These are phyloP conservation scores for Triadica sebifera DNA, from an alignment of 345 rosid species.

Conservation along the genomic window DNA sequence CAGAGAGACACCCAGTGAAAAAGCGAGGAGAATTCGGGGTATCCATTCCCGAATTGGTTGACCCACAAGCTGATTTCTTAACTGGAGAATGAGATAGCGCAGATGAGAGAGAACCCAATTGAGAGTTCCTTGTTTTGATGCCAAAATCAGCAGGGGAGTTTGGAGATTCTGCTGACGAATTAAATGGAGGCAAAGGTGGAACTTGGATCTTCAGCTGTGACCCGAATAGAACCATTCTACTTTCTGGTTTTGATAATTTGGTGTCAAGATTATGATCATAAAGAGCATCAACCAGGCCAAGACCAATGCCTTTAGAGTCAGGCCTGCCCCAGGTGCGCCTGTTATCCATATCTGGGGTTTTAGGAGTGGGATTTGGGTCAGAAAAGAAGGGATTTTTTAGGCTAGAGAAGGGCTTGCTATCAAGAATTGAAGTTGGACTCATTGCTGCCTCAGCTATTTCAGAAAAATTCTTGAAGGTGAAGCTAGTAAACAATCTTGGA, in stretches of 20 bases:
- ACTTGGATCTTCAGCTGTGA: slow-evolving; percentile 79
- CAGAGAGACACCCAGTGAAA: slow-evolving; percentile 47
- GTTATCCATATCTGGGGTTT: slow-evolving; percentile 40
- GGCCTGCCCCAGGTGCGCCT: slow-evolving; percentile 41
- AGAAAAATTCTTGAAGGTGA: slow-evolving; percentile 50
- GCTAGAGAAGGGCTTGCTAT: slow-evolving; percentile 62
- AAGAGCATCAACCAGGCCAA: slow-evolving; percentile 67
- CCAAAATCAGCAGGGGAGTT: slow-evolving; percentile 63
- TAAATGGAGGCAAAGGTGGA: slow-evolving; percentile 41
- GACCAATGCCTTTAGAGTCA: slow-evolving; percentile 59
- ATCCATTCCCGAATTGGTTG: slow-evolving; percentile 32
- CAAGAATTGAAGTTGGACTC: slow-evolving; percentile 91
- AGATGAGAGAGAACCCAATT: slow-evolving; percentile 23
- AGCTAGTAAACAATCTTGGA: slow-evolving; percentile 63
- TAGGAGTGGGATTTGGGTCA: slow-evolving; percentile 37
- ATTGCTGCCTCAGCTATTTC: slow-evolving; percentile 48
- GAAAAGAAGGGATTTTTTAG: slow-evolving; percentile 63
- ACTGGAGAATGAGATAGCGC: slow-evolving; percentile 33
- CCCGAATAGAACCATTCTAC: slow-evolving; percentile 63
- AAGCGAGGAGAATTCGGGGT: slow-evolving; percentile 41
- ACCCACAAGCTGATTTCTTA: slow-evolving; percentile 31
- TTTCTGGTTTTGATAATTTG: slow-evolving; percentile 44
- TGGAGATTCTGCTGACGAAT: slow-evolving; percentile 45
- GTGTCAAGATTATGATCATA: slow-evolving; percentile 34
- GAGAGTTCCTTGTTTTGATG: slow-evolving; percentile 51